phyloP scores from a whole-genome alignment of 2,329 filamentous ascomycete genomes.

The Aspergillus alliaceus region DNA sequence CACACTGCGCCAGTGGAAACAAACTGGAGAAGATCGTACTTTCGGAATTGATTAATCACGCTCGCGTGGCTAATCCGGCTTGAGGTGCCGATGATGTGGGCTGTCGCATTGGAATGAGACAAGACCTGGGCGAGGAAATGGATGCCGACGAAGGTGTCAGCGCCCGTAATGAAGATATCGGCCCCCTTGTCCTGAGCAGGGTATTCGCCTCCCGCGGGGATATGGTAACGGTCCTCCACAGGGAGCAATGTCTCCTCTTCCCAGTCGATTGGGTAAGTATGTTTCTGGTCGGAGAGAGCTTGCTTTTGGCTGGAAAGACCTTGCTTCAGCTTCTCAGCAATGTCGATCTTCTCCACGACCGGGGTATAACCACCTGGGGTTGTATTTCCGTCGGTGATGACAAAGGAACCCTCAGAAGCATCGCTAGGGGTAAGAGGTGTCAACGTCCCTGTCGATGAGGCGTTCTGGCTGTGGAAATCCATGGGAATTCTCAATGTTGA shows the following conservation, averaged over 20 bases:
- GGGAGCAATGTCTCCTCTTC: neutral
- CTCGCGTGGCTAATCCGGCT: neutral
- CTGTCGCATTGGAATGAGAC: neutral
- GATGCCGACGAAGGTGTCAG: neutral
- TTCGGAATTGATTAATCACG: neutral
- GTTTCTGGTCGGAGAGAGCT: neutral
- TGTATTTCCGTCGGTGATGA: too few species aligned
- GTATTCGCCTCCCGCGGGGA: neutral
- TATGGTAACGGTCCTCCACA: neutral
- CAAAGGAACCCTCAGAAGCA: too few species aligned
- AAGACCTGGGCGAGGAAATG: neutral
- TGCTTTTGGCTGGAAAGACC: neutral
- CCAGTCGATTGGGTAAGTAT: too few species aligned
- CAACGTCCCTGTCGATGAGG: too few species aligned
- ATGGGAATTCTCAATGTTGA: too few species aligned
- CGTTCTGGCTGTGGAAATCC: neutral
- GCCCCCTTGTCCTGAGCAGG: neutral
- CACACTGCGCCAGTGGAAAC: neutral
- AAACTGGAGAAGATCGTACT: neutral
- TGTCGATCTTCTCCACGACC: too few species aligned
- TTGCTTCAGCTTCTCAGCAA: too few species aligned
- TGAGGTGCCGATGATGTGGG: neutral
- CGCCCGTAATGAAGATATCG: neutral
- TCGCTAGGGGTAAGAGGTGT: too few species aligned
- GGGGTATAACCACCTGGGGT: too few species aligned